Evolutionary conservation across 352 stramenopile genomes (phyloP), one percentile per base, ranked within the genome.

Genomic region (Sclerospora graminicola): DNA sequence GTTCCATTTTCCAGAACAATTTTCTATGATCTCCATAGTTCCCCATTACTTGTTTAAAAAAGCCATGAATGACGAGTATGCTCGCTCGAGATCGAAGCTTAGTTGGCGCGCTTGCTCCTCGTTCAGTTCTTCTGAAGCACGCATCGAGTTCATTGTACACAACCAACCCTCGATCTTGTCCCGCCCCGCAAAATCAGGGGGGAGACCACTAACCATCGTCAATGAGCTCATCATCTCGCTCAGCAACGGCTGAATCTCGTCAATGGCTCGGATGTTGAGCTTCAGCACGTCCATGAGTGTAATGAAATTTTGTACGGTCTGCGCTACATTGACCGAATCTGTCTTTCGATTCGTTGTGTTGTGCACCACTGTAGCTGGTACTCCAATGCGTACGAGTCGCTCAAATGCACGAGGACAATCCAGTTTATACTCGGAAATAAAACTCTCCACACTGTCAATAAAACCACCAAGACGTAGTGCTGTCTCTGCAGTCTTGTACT

Each of bases 201-300:
- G 91, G 13, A 97, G 61, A 13, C 94, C 94, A n/a, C 89, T 93
- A 26, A 97, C 66, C 65, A 94, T 82, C 14, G 87, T 97, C 38
- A 99, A 68, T 13, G 80, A 88, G 53, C 92, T 85, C 82, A 98
- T 97, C 55, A 98, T 85, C 67, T 98, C 94, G 48, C 80, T 96
- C 48, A 99, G 58, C 34, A 98, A 60, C 38, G 95, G 96, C 68
- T 98, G 95, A 38, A 99, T 85, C 65, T 98, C 94, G 67, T 98
- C 95, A 33, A 98, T 94, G 5, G 94, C 94, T 33, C 94, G 82
- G 57, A 98, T 95, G 58, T 97, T 96, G 32, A 99, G 77, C 60
- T 98, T 97, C 33, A 99, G 84, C 30, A 95, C 89, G 63, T 99
- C 96, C 92, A 98, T 98, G 39, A 95, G 71, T 16, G 95, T 99